Evolutionary conservation across 2,329 filamentous ascomycete genomes (phyloP).

Genomic region (Furcasterigmium furcatum): DNA sequence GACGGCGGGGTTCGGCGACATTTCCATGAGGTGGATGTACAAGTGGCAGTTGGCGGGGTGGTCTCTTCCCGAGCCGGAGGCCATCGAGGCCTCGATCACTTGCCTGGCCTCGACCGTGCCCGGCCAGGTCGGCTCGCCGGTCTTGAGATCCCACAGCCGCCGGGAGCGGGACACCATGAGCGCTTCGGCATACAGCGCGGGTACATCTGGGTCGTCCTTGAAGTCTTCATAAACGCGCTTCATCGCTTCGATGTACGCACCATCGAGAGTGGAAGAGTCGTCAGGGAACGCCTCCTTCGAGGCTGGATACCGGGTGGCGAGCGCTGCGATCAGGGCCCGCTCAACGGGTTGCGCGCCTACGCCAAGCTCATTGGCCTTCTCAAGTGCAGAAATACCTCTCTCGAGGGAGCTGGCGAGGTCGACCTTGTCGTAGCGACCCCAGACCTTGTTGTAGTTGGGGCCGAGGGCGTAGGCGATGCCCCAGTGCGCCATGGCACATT

Average conservation of each 20-base stretch:
- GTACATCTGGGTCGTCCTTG: constrained; percentile 35
- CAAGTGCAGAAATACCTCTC: constrained; percentile 41
- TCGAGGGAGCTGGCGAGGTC: constrained; percentile 53
- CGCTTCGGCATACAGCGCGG: constrained; percentile 34
- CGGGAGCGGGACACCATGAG: constrained; percentile 46
- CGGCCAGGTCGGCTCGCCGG: constrained; percentile 18
- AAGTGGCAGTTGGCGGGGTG: constrained; percentile 73
- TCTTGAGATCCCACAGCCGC: constrained; percentile 37
- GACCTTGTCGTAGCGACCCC: constrained; percentile 63
- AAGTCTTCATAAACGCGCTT: constrained; percentile 26
- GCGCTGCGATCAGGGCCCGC: constrained; percentile 58
- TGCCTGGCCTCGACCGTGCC: constrained; percentile 12
- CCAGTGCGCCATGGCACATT: constrained; percentile 65
- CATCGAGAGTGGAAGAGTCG: constrained; percentile 28
- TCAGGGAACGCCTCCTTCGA: constrained; percentile 32
- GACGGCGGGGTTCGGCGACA: constrained; percentile 63
- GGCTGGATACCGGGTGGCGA: constrained; percentile 59
- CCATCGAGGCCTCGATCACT: constrained; percentile 43
- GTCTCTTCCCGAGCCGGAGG: constrained; percentile 37
- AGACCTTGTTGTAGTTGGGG: constrained; percentile 76
- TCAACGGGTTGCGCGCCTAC: constrained; percentile 47
- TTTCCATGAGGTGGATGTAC: constrained; percentile 77
- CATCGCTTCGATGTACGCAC: constrained; percentile 48
- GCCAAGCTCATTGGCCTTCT: constrained; percentile 35
- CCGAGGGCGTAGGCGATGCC: constrained; percentile 69